Evolutionary conservation across 1,284 basidiomycete species (phyloP), one percentile per base, ranked within the genome.

Genomic region (Rhodotorula sp.): DNA sequence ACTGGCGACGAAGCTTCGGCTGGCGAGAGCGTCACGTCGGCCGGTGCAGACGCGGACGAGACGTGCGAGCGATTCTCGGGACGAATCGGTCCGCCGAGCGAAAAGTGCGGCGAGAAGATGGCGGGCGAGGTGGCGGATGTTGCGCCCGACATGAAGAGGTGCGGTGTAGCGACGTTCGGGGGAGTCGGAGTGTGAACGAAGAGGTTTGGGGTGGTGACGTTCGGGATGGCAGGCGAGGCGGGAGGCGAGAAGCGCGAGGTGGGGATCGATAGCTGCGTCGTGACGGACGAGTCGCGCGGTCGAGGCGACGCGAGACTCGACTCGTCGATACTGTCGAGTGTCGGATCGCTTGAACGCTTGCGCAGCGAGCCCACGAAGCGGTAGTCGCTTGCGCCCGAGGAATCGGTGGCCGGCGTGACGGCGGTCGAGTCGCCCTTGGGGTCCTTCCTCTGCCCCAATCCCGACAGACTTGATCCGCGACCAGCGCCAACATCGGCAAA

Each of bases 341-440:
- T 65, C 14, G 61, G 58, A 23, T 66, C 57, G 42, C 54, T 57
- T 16, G 54, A 49, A 3, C 55, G 60, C 25, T 62, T 62, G 13
- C 66, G 64, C 4, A 72, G 42, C 27, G 71, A 67, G 44, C 67
- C 50, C 61, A 72, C 70, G 27, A 72, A 72, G 50, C 70, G 70
- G 64, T 68, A 68, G 50, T 72, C 70, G 53, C 59, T 59, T 7
- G 59, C 63, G 21, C 34, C 54, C 19, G 66, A 66, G 19, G 65
- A 67, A 45, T 68, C 70, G 41, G 55, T 61, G 3, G 46, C 27
- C 8, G 70, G 70, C 21, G 66, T 62, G 42, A 64, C 21, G 44
- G 53, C 13, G 14, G 52, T 66, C 27, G 65, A 45, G 10, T 27
- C 42, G n/a, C 63, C 64, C 52, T 64, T 61, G 41, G 64, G 54